Base-by-base conservation (phyloP, 1,139 yeast species). In the Hyphopichia fennica region DNA sequence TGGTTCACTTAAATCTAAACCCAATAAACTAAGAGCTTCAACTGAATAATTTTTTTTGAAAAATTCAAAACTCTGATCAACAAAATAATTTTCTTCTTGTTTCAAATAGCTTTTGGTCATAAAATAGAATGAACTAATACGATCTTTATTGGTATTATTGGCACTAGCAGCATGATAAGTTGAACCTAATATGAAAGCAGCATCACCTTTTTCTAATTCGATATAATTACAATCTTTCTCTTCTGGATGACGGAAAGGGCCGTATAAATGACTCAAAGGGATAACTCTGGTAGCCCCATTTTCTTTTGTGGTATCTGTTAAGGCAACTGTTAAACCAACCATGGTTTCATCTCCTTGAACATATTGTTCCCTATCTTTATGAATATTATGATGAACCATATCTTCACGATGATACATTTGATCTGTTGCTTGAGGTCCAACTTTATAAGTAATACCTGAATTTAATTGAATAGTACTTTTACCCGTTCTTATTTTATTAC, bases 191-290 rank as follows among this genome's bases (percentile, higher is more conserved):
- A 60, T 56, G 42, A 60, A 57, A 35, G 57, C 55, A 11, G 55
- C 55, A 43, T 60, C 65, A 28, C 65, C 65, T 30, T 50, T 48
- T 17, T 58, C 59, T 39, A 60, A 40, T 41, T 59, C 64, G 18
- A 54, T 57, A 31, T 57, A 50, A 17, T 52, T 40, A 35, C 51
- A 49, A 19, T 56, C 52, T n/a, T 54, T 53, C 14, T 53, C 50
- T 10, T 42, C 38, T 3, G 65, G 64, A 16, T 51, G 43, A 34
- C 62, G 51, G 20, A 48, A 51, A 35, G 54, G 59, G 35, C 58
- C 63, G 58, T 60, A 57, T 29, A 51, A 44, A 45, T 57, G 62
- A 13, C 59, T 54, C 9, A 58, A 58, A 7, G 61, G 60, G n/a
- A 57, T 50, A 32, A 57, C 53, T 38, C 60, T 47, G 2, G 63